Base-by-base conservation (phyloP, 163 green algal species). In the Scenedesmus sp. region DNA sequence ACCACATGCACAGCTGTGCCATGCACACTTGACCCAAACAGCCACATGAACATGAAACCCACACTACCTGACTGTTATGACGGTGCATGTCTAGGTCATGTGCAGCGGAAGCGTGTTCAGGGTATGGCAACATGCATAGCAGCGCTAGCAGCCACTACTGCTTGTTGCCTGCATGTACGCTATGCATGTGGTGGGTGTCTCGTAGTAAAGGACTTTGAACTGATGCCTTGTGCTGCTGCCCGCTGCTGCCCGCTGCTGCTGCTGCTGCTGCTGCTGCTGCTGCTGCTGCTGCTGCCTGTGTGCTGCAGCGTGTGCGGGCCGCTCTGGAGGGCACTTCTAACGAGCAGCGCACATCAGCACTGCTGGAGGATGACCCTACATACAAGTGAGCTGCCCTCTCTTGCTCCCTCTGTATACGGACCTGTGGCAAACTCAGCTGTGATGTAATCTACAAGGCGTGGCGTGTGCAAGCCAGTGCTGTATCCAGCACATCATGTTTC, bases 351-450 rank as follows among this genome's bases (percentile, higher is more conserved):
- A 76, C 62, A 46, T 90, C 82, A 79, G 56, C 57, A n/a, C 62
- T 94, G n/a, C 84, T 96, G 82, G 97, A 98, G 85, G 96, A 97
- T 46, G 96, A 98, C 85, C 97, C 97, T 26, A 97, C 96, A 0
- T 98, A 98, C 95, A 96, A 97, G 96, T 97, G 83, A 94, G 95
- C 54, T 26, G 12, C 13, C 34, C 34, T 46, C 34, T 46, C 34
- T 46, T 46, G 34, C 34, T 46, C 34, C 0, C 34, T 46, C 34
- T 46, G 34, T 46, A 46, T 46, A 46, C 34, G 34, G 34, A 46
- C 34, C 34, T 46, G 34, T 46, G 34, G 34, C 34, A 46, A 46
- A 46, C 34, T 46, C 34, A 46, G 34, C 34, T 46, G 34, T 46
- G 34, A 46, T 46, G 34, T 46, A 46, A 46, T 46, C 34, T 46